Percentiles rank a stretch among this genome's conserved stretches.
phyloP scores from a whole-genome alignment of 1,284 basidiomycete genomes.

The Trametes sp. region DNA sequence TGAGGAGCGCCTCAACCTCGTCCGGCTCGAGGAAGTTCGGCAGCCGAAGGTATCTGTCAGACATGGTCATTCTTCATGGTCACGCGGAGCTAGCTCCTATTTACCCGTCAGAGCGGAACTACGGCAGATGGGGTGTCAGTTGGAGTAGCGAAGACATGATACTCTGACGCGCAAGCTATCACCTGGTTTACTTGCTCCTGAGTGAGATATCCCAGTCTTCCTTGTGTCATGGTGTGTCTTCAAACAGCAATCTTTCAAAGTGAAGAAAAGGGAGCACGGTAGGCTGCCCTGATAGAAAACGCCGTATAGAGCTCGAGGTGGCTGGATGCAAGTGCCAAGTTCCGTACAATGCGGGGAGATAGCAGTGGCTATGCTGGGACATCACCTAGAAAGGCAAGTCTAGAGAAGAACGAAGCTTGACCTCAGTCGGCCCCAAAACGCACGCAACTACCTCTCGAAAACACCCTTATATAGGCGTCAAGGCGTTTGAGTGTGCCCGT shows the following conservation, averaged over 20 bases:
- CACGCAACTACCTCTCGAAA: no score
- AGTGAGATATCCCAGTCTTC: conserved; percentile 50
- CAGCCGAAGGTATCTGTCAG: conserved; percentile 78
- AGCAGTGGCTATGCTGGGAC: neutral
- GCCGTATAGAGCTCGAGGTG: no score
- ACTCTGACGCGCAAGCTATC: neutral
- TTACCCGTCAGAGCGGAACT: conserved; percentile 62
- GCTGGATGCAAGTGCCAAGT: no score
- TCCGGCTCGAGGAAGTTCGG: conserved; percentile 72
- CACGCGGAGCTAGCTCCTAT: conserved; percentile 16
- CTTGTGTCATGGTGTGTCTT: conserved; percentile 21
- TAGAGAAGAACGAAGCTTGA: no score
- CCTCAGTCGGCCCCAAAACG: no score
- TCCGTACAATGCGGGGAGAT: neutral
- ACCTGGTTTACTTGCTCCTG: conserved; percentile 62
- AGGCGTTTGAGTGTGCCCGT: no score
- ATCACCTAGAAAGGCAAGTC: neutral
- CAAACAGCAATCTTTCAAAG: neutral
- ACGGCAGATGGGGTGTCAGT: neutral
- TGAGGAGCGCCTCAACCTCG: conserved; percentile 70
- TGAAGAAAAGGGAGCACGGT: no score
- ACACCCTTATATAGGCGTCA: no score
- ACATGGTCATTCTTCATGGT: neutral
- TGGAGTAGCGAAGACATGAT: neutral
- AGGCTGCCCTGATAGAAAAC: no score